Evolutionary conservation across 2,329 filamentous ascomycete species (phyloP).

Genomic region (Dichotomopilus funicola): DNA sequence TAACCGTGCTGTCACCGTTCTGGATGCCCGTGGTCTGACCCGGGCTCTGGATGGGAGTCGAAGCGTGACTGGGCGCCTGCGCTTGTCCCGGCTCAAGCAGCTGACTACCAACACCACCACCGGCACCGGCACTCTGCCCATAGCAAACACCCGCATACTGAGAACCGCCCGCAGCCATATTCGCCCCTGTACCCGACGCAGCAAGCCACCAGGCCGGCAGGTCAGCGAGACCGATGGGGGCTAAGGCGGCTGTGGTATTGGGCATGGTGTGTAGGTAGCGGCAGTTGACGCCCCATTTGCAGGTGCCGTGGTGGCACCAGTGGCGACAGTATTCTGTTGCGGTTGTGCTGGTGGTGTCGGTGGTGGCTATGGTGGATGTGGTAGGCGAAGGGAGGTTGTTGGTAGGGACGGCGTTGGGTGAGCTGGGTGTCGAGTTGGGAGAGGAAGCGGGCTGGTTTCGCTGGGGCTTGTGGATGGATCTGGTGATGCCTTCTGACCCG

Average conservation of each 20-base stretch:
- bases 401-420: neutral
- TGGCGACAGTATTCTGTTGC: constrained; percentile 33
- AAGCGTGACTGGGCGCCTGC: no score
- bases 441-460: neutral
- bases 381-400: neutral
- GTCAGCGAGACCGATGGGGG: constrained; percentile 35
- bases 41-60: no score
- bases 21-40: no score
- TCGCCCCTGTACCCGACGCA: neutral
- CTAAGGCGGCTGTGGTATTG: constrained; percentile 33
- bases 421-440: neutral
- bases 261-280: constrained; percentile 44
- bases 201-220: constrained; percentile 39
- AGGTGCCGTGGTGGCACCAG: constrained; percentile 44
- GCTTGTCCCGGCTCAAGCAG: no score
- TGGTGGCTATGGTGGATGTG: neutral
- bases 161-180: no score
- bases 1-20: no score
- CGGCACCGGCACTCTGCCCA: no score
- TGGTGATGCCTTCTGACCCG: neutral
- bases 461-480: neutral
- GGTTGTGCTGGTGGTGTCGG: neutral
- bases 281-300: constrained; percentile 40
- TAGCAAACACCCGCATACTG: no score
- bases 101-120: no score